Conservation (phyloP, 2,329 filamentous ascomycete species). For the Neonectria ditissima region DNA sequence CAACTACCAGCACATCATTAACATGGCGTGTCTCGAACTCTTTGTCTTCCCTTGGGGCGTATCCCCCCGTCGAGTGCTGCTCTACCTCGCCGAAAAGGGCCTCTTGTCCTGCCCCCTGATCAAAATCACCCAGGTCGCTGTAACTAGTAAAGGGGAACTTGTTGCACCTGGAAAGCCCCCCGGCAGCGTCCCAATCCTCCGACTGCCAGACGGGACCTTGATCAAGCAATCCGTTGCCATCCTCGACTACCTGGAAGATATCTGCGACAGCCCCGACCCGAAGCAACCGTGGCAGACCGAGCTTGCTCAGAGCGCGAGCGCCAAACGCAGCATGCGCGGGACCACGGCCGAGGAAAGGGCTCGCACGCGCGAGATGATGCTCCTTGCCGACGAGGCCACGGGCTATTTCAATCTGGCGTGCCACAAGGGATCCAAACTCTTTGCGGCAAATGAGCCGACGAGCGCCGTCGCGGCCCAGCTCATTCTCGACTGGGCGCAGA, state of each 20-base stretch:
- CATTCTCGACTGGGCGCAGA: conserved; percentile 22
- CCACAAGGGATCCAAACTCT: conserved; percentile 30
- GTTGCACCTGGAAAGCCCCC: conserved; percentile 28
- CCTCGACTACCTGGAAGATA: conserved; percentile 35
- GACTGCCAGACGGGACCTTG: conserved; percentile 30
- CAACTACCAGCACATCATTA: neutral
- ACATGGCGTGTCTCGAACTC: conserved; percentile 29
- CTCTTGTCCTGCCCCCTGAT: conserved; percentile 21
- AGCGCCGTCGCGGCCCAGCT: conserved; percentile 5
- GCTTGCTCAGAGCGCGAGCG: neutral
- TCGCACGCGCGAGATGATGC: conserved; percentile 24
- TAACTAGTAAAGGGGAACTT: neutral
- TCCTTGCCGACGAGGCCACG: conserved; percentile 31
- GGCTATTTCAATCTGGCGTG: conserved; percentile 31
- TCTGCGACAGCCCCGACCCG: conserved; percentile 22
- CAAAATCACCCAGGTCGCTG: conserved; percentile 12
- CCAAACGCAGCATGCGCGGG: conserved; percentile 22
- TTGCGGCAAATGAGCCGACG: conserved; percentile 13
- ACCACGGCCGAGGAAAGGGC: conserved; percentile 20
- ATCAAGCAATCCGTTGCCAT: conserved; percentile 37
- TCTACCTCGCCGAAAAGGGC: conserved; percentile 31
- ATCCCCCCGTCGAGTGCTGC: conserved; percentile 27
- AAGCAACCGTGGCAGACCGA: conserved; percentile 26
- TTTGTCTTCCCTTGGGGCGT: conserved; percentile 33
- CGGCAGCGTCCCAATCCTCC: conserved; percentile 26